Base-by-base conservation (phyloP, 805 yeast species). In the Zygosaccharomyces gambellarensis region DNA sequence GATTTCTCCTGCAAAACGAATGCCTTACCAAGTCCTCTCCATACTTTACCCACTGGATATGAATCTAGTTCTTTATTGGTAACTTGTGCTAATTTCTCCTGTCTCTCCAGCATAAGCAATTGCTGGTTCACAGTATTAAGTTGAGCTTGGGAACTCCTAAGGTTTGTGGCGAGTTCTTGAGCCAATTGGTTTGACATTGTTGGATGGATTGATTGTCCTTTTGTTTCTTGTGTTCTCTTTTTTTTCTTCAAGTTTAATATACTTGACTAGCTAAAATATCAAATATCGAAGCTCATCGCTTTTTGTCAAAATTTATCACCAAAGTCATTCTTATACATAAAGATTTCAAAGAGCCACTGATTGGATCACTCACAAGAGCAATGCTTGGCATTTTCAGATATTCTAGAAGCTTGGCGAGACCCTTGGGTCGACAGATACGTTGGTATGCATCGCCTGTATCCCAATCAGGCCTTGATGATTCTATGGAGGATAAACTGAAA, bases 21-120 rank as follows among this genome's bases (percentile, higher is more conserved):
- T 28, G 88, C 79, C 67, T 85, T 85, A 27, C 97, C 97, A 31
- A 87, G 79, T 4, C 95, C 87, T 62, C 87, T 80, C 94, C 95
- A 90, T 4, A 90, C 90, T 7, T 62, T 63, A 8, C 78, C 76
- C 19, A 71, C 71, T 8, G 71, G 74, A 11, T 76, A 69, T 39
- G 78, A 72, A 23, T 69, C 71, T 44, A 89, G 71, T 55, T 85
- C 86, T 30, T 74, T 62, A 30, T 75, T 68, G 7, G 95, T 84
- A 39, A 79, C 71, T 23, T 77, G 76, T 19, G 82, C 76, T 43
- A 85, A 63, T 57, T 73, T 75, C 56, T 60, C 64, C 49, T 68
- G 71, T 46, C 65, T 64, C 10, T 62, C 62, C 21, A 68, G 48
- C 22, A 57, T 58, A 5, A 45, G 38, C 42, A 66, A 42, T 52